A percentile compares a stretch with the other conserved stretches of the same genome.
These are phyloP conservation scores for Curvularia verruculosa DNA, from an alignment of 2,329 filamentous ascomycete species.

Conservation along the genomic window DNA sequence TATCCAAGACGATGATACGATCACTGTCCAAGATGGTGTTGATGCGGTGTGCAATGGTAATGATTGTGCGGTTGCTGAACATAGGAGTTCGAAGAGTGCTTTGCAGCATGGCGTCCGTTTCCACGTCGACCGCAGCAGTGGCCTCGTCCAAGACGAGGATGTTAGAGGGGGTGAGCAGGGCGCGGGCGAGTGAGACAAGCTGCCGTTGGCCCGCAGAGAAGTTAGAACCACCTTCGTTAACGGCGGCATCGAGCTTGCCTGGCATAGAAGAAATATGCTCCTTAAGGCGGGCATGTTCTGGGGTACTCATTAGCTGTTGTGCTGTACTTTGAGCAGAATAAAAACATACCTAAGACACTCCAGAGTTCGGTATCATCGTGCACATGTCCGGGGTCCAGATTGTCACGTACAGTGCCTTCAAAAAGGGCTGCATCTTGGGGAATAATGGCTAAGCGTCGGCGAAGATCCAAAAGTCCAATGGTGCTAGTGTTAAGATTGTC, in stretches of 20 bases:
- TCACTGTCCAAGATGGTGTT: conserved; percentile 93
- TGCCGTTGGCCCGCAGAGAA: conserved; percentile 94
- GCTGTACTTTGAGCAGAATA: neutral
- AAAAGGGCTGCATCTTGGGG: conserved; percentile 97
- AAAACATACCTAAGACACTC: conserved; percentile 81
- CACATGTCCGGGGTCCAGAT: conserved; percentile 91
- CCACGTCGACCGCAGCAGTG: conserved; percentile 75
- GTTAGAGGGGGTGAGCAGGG: conserved; percentile 92
- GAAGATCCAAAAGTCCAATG: conserved; percentile 87
- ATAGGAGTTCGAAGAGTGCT: conserved; percentile 66
- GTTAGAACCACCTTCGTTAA: conserved; percentile 96
- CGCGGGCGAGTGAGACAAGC: conserved; percentile 89
- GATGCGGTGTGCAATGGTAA: conserved; percentile 97
- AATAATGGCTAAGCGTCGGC: conserved; percentile 91
- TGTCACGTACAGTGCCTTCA: conserved; percentile 90
- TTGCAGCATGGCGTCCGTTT: conserved; percentile 70
- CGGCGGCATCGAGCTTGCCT: conserved; percentile 85
- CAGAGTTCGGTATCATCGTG: conserved; percentile 97
- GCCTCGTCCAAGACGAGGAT: conserved; percentile 97
- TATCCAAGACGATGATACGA: conserved; percentile 90
- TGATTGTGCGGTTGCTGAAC: conserved; percentile 93
- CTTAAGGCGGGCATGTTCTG: conserved; percentile 91
- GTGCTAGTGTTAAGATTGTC: conserved; percentile 87
- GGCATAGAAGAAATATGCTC: conserved; percentile 87
- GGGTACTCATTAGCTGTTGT: conserved; percentile 28